Evolutionary conservation across 441 rosid genomes (phyloP).

Genomic region (Mallotus repandus): DNA sequence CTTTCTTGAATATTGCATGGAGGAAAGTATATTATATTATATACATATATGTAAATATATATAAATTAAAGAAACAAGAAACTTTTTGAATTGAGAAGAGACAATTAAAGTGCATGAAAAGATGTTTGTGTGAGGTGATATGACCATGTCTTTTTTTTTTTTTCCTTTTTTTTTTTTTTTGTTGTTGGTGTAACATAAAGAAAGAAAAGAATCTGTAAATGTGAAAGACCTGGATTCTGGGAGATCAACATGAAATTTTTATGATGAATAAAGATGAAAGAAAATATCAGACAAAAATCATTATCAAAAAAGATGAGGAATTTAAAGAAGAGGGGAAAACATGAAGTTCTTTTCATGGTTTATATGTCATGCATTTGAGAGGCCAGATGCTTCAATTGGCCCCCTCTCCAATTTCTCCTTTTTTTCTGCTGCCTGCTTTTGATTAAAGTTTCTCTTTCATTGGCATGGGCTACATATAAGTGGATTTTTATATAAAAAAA

Average conservation of each 20-base stretch:
- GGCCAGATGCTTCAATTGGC: not conserved
- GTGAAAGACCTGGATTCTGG: constrained; percentile 33
- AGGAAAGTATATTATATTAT: not conserved
- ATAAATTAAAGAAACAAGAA: no score
- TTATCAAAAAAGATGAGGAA: not conserved
- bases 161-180: constrained; percentile 3
- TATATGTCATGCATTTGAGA: constrained; percentile 7
- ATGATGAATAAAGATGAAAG: not conserved
- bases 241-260: constrained; percentile 17
- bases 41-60: no score
- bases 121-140: constrained; percentile 12
- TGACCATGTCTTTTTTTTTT: constrained; percentile 18
- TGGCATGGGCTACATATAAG: no score
- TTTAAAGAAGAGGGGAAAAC: no score
- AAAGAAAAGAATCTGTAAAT: constrained; percentile 15
- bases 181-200: not conserved
- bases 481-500: no score
- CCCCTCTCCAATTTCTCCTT: not conserved
- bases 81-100: constrained; percentile 14
- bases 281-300: constrained; percentile 9
- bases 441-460: no score
- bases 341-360: not conserved
- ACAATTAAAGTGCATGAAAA: constrained; percentile 27
- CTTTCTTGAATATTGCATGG: constrained; percentile 2
- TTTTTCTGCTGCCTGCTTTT: not conserved